These are phyloP conservation scores for Termitomyces sp. DNA, from an alignment of 768 basidiomycete species.

Conservation along the genomic window DNA sequence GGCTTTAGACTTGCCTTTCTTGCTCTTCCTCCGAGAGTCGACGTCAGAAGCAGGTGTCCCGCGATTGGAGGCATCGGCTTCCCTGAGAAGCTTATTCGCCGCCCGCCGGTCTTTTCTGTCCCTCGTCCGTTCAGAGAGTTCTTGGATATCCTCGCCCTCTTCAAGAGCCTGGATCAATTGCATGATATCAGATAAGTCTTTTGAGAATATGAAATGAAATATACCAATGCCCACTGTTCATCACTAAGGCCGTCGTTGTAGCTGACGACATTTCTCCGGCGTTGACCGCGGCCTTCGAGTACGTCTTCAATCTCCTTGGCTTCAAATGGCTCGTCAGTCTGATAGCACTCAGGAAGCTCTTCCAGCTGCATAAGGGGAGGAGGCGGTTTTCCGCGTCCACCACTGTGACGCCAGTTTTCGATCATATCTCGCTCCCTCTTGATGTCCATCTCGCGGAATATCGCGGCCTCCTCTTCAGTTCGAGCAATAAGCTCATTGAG, in stretches of 20 bases:
- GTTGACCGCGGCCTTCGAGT: conserved; percentile 80
- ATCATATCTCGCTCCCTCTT: conserved; percentile 68
- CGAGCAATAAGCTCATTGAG: conserved; percentile 91
- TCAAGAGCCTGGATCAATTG: conserved; percentile 54
- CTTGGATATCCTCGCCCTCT: conserved; percentile 77
- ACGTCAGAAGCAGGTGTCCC: conserved; percentile 64
- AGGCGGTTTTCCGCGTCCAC: conserved; percentile 77
- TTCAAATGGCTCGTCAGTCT: conserved; percentile 77
- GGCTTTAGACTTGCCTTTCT: conserved; percentile 60
- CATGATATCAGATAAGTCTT: background rate
- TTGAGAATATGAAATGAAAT: conserved; percentile 17
- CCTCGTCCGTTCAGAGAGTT: conserved; percentile 60
- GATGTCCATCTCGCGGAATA: conserved; percentile 82
- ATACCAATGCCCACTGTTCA: conserved; percentile 86
- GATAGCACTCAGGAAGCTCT: conserved; percentile 92
- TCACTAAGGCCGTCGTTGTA: conserved; percentile 95
- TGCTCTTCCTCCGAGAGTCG: conserved; percentile 51
- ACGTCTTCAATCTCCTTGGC: conserved; percentile 55
- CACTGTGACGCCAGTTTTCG: conserved; percentile 66
- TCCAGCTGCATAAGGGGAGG: conserved; percentile 76
- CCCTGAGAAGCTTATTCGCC: conserved; percentile 54
- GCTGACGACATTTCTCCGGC: conserved; percentile 78
- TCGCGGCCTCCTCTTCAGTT: conserved; percentile 66
- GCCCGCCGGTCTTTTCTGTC: conserved; percentile 64
- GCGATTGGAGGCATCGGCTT: conserved; percentile 56